Percentiles rank a stretch among this genome's conserved stretches.
phyloP scores from a whole-genome alignment of 176 grass and related monocot species.

The Coix lacrymajobi region DNA sequence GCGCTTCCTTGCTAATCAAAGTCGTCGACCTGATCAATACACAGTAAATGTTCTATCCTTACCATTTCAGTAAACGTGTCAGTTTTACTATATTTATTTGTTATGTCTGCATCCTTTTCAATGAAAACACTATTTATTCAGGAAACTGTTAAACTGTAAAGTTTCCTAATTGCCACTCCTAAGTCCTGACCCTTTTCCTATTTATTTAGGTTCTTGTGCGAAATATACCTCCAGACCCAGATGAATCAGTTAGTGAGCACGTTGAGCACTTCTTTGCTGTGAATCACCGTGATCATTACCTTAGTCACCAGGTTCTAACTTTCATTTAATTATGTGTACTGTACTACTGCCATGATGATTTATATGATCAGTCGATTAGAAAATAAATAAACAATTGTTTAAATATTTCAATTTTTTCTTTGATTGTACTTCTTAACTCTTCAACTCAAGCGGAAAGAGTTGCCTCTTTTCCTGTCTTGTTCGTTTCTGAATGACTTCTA shows the following conservation, averaged over 20 bases:
- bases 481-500: background rate
- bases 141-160: background rate
- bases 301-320: conserved; percentile 70
- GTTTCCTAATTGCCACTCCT: background rate
- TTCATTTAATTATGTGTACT: conserved; percentile 4
- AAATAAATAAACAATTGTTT: conserved; percentile 2
- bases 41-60: conserved; percentile 54
- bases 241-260: conserved; percentile 95
- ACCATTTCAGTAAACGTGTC: background rate
- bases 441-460: background rate
- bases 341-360: background rate
- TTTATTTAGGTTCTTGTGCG: conserved; percentile 77
- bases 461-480: background rate
- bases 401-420: background rate
- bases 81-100: background rate
- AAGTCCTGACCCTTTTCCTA: background rate
- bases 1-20: conserved; percentile 83
- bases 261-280: conserved; percentile 99
- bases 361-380: background rate
- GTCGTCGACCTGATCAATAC: conserved; percentile 78
- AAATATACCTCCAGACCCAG: conserved; percentile 84
- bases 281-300: conserved; percentile 93
- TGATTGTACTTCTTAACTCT: background rate
- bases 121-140: background rate
- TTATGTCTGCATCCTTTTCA: background rate